Evolutionary conservation across 257 asterid species (phyloP).

Genomic region (Penstemon davidsonii): DNA sequence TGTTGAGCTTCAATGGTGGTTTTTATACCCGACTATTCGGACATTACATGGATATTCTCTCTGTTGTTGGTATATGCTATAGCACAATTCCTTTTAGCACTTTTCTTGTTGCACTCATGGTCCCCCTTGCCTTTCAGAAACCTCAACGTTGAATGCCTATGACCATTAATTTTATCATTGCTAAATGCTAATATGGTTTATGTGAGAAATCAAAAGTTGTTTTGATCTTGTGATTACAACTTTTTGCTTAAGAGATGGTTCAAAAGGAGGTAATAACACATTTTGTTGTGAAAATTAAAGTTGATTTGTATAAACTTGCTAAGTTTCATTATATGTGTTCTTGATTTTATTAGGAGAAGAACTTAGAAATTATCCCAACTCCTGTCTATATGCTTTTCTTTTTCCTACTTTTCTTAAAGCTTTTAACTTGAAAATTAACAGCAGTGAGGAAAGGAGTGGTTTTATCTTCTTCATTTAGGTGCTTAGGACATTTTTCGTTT

Average conservation of each 20-base stretch:
- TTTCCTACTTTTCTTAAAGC: constrained; percentile 24
- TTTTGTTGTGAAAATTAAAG: neutral
- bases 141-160: no score
- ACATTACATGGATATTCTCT: constrained; percentile 46
- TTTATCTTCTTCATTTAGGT: constrained; percentile 16
- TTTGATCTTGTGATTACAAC: no score
- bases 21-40: constrained; percentile 43
- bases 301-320: constrained; percentile 21
- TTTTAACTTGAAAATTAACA: constrained; percentile 22
- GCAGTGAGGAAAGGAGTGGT: constrained; percentile 4
- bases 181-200: neutral
- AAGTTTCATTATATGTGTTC: constrained; percentile 9
- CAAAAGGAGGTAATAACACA: no score
- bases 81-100: constrained; percentile 38
- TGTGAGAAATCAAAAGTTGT: no score
- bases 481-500: neutral
- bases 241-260: no score
- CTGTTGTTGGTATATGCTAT: constrained; percentile 38
- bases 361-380: constrained; percentile 29
- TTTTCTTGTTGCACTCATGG: constrained; percentile 36
- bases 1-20: constrained; percentile 23
- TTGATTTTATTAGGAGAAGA: constrained; percentile 27
- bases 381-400: constrained; percentile 27
- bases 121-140: constrained; percentile 35
- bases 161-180: neutral